Percentiles rank a stretch among this genome's conserved stretches.
phyloP scores from a whole-genome alignment of 331 rosid species.

The Arachis monticola region DNA sequence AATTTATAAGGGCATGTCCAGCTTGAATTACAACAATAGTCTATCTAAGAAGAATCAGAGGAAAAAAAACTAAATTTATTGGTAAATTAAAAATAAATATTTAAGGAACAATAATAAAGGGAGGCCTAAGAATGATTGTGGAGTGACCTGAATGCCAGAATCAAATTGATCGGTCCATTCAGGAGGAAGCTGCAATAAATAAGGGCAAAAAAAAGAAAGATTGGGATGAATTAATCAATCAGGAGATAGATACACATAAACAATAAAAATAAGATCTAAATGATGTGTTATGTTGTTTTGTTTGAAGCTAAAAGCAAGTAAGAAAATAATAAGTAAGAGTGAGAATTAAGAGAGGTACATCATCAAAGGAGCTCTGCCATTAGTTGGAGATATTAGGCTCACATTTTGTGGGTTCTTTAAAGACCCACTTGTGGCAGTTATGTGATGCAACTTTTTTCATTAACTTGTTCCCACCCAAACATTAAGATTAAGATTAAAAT shows the following conservation, averaged over 20 bases:
- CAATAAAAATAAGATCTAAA: conserved; percentile 23
- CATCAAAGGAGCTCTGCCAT: conserved; percentile 97
- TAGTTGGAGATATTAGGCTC: conserved; percentile 86
- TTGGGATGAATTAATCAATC: conserved; percentile 38
- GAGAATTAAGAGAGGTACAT: conserved; percentile 50
- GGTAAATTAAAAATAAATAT: conserved; percentile 32
- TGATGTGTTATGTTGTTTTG: conserved; percentile 5
- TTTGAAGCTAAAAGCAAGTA: conserved; percentile 6
- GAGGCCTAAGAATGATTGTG: too few species aligned
- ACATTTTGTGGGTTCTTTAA: conserved; percentile 83
- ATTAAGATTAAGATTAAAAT: not conserved
- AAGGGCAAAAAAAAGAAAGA: conserved; percentile 59
- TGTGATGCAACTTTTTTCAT: conserved; percentile 98
- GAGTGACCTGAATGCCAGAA: too few species aligned
- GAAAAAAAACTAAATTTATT: conserved; percentile 55
- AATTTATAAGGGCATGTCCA: conserved; percentile 69
- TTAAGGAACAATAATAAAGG: too few species aligned
- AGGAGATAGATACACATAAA: conserved; percentile 31
- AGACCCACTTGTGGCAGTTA: conserved; percentile 98
- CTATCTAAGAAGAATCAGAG: conserved; percentile 39
- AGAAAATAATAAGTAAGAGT: not conserved
- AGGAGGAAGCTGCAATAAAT: conserved; percentile 38
- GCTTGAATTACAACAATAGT: conserved; percentile 95
- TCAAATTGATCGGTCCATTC: too few species aligned
- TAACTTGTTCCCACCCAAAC: conserved; percentile 55